These are phyloP conservation scores for Phtheirospermum japonicum DNA, from an alignment of 257 asterid genomes.

Conservation along the genomic window DNA sequence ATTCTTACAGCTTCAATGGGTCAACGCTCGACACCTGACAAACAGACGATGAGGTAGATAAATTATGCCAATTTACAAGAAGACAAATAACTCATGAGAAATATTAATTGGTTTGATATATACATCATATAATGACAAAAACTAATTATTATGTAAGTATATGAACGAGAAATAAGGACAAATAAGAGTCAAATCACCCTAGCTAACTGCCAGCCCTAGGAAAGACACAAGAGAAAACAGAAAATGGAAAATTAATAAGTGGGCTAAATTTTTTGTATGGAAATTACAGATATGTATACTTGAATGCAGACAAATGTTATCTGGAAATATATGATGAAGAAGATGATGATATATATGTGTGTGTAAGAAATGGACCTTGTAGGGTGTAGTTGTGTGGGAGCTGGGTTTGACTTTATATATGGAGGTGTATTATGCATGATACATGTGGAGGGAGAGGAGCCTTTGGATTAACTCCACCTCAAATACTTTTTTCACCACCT, in stretches of 20 bases:
- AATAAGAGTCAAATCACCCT: slow-evolving; percentile 15
- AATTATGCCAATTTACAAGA: neutral
- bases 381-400: slow-evolving; percentile 26
- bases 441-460: slow-evolving; percentile 60
- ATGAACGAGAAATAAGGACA: slow-evolving; percentile 26
- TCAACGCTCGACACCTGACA: neutral
- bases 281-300: too few relatives aligned
- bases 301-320: slow-evolving; percentile 17
- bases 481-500: slow-evolving; percentile 47
- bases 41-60: neutral
- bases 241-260: too few relatives aligned
- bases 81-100: too few relatives aligned
- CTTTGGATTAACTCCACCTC: slow-evolving; percentile 76
- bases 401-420: slow-evolving; percentile 37
- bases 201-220: neutral
- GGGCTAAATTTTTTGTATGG: too few relatives aligned
- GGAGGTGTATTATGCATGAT: slow-evolving; percentile 30
- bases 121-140: slow-evolving; percentile 34
- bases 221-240: neutral
- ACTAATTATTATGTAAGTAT: slow-evolving; percentile 2
- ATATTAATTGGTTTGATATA: too few relatives aligned
- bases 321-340: slow-evolving; percentile 20
- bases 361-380: slow-evolving; percentile 19
- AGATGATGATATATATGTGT: slow-evolving; percentile 14
- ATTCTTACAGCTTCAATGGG: too few relatives aligned